Percentiles rank a stretch among this genome's conserved stretches.
Evolutionary conservation across 2,329 filamentous ascomycete genomes (phyloP).

Genomic region (Diaporthe humulicola): DNA sequence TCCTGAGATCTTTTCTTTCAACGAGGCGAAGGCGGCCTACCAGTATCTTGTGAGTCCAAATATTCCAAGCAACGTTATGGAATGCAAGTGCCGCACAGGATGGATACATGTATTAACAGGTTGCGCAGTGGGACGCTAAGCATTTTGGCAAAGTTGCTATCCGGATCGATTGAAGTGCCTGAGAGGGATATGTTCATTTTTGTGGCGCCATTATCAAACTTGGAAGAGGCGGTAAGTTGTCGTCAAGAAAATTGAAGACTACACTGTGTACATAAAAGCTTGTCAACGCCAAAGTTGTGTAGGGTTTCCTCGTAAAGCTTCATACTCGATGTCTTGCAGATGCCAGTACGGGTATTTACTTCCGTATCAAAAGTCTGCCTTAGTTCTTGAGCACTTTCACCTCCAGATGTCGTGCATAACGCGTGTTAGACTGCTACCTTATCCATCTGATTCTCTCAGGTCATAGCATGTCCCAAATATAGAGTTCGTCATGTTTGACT

Average conservation of each 20-base stretch:
- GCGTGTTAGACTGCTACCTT: neutral
- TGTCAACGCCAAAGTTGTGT: neutral
- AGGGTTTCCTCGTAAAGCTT: neutral
- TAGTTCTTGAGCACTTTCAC: neutral
- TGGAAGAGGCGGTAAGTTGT: too few species aligned
- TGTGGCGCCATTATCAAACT: neutral
- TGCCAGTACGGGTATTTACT: neutral
- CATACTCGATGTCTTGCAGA: neutral
- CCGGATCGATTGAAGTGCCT: conserved; percentile 52
- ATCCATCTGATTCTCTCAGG: neutral
- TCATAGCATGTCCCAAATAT: neutral
- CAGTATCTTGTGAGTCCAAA: conserved; percentile 59
- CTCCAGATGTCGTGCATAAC: neutral
- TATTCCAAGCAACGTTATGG: neutral
- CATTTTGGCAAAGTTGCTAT: conserved; percentile 70
- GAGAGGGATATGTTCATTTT: neutral
- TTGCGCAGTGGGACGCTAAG: conserved; percentile 57
- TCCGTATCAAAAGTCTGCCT: neutral
- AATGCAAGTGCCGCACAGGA: neutral
- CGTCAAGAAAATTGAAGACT: neutral
- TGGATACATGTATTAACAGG: too few species aligned
- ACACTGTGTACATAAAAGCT: neutral
- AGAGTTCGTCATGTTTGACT: neutral
- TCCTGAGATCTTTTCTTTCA: conserved; percentile 53
- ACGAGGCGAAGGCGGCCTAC: conserved; percentile 59